Evolutionary conservation across 176 grass and related monocot genomes (phyloP).

Genomic region (Bothriochloa decipiens): DNA sequence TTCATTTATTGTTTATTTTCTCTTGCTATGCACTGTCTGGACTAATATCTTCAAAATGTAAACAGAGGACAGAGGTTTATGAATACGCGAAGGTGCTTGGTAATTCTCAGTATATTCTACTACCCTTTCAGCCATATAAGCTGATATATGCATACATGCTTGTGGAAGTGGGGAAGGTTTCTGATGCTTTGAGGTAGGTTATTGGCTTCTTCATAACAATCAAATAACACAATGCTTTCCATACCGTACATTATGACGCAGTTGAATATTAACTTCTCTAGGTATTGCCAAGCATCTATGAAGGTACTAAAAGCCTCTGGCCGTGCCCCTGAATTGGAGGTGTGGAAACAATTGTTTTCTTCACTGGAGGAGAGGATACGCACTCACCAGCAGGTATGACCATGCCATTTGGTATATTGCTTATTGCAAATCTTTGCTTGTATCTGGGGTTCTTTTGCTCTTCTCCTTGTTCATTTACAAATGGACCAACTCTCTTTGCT

Average conservation of each 20-base stretch:
- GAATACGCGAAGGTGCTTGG: constrained; percentile 95
- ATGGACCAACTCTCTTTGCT: constrained; percentile 15
- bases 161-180: constrained; percentile 83
- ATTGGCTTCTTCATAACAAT: constrained; percentile 31
- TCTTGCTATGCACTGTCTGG: constrained; percentile 24
- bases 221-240: background rate
- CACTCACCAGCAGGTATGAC: constrained; percentile 87
- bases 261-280: constrained; percentile 44
- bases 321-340: constrained; percentile 87
- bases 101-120: constrained; percentile 95
- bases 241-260: constrained; percentile 22
- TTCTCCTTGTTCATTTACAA: constrained; percentile 11
- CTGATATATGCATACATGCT: constrained; percentile 98
- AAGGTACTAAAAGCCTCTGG: constrained; percentile 85
- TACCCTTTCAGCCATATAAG: constrained; percentile 95
- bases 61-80: constrained; percentile 95
- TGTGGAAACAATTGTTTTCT: constrained; percentile 81
- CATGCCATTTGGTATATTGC: constrained; percentile 4
- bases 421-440: constrained; percentile 21
- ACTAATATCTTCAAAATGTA: constrained; percentile 45
- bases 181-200: constrained; percentile 84
- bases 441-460: background rate
- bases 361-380: constrained; percentile 88
- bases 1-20: constrained; percentile 30
- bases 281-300: constrained; percentile 95